These are phyloP conservation scores for Fusarium sp. DNA, from an alignment of 2,329 filamentous ascomycete species.

Conservation along the genomic window DNA sequence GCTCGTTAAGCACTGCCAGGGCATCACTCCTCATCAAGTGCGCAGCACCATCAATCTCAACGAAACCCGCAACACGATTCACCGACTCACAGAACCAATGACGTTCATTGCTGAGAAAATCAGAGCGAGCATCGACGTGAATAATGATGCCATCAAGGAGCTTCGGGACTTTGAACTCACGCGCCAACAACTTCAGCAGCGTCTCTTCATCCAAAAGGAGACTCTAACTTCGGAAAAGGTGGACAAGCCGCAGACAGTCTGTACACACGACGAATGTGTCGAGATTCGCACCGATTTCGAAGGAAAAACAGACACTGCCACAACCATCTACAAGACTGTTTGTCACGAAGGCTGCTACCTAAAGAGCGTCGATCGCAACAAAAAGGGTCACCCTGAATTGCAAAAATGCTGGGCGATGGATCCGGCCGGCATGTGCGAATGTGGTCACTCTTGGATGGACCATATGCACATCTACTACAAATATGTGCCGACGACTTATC, in stretches of 20 bases:
- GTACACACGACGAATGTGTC: not conserved
- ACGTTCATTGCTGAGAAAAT: not conserved
- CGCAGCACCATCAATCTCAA: not conserved
- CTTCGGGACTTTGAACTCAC: not conserved
- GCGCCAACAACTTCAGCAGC: not conserved
- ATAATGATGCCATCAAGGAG: not conserved
- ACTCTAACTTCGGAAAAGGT: not conserved
- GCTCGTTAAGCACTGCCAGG: not conserved
- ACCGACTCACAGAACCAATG: not conserved
- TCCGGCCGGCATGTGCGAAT: not conserved
- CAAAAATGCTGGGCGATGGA: not conserved
- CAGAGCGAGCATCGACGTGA: not conserved
- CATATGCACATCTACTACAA: slow-evolving; percentile 21
- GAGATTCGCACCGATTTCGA: not conserved
- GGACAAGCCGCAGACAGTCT: not conserved
- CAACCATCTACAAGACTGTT: not conserved
- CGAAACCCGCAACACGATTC: not conserved
- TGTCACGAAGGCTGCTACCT: not conserved
- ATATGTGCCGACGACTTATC: not conserved
- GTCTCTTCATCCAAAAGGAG: not conserved
- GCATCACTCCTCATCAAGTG: not conserved
- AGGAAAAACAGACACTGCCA: not conserved
- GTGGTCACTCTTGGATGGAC: slow-evolving; percentile 16
- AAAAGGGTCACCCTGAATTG: not conserved
- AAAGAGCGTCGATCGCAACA: not conserved